Evolutionary conservation across 2,329 filamentous ascomycete genomes (phyloP), one percentile per base, ranked within the genome.

Genomic region (Penicillium psychrosexuale): DNA sequence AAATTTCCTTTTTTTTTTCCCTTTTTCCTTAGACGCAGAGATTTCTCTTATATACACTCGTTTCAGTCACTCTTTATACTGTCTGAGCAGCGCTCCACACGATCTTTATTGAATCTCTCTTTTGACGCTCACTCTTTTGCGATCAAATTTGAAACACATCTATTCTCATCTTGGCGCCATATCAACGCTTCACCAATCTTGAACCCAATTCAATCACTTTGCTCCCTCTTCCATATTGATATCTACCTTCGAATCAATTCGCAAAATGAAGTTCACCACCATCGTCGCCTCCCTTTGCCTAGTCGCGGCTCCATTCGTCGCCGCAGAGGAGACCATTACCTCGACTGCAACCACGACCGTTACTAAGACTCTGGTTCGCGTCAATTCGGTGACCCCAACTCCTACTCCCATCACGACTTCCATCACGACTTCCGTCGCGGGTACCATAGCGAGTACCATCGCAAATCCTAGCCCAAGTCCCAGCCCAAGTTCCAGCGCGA

Each of bases 361-460:
- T 56, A 73, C 74, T 24, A 78, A 78, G 59, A 77, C 77, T 24
- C 61, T 76, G 17, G 47, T 73, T 4, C 76, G 77, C 15, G 74
- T 77, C 40, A 75, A 80, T 17, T 73, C 76, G 12, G 66, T 69
- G 49, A 69, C 69, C 34, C 61, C 70, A 2, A 61, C 69, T 15
- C 59, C 60, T 37, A 59, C 47, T 36, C 50, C 61, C 43, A 55
- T n/a, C 13, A 13, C 27, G 4, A 31, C 15, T 8, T 24, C 43
- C n/a, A 31, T 19, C 19, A 19, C 19, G 19, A 19, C 19, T 19
- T 19, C 19, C 19, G 19, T 15, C 4, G 8, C 22, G 8, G n/a
- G 28, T 24, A 5, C 22, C 22, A 24, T 5, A 4, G 22, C 22
- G 22, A 24, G 22, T 24, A 5, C 22, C 22, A 24, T 5, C 22